Conservation (phyloP, 176 grass and related monocot species). For the Oryza meridionalis region DNA sequence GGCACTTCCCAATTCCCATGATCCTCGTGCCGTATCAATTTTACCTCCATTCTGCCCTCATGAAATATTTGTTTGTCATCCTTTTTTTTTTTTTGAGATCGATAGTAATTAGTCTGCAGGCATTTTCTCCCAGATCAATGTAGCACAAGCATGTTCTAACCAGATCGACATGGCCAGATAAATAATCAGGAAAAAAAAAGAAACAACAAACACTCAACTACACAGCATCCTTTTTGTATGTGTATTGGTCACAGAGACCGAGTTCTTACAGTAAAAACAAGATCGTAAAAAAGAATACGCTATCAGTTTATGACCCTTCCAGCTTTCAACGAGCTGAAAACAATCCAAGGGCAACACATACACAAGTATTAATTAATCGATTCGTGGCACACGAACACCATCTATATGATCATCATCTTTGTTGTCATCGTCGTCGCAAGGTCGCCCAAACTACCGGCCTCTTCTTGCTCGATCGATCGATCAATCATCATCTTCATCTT, state of each 20-base stretch:
- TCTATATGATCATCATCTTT: slow-evolving; percentile 20
- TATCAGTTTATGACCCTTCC: slow-evolving; percentile 12
- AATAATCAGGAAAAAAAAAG: neutral
- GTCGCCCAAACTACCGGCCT: neutral
- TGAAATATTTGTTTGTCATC: neutral
- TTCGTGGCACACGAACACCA: slow-evolving; percentile 4
- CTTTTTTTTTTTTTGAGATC: too few species aligned
- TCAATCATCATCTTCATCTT: neutral
- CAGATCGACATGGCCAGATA: neutral
- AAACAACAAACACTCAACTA: neutral
- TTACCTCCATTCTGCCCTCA: neutral
- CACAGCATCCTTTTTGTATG: neutral
- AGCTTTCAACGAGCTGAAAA: slow-evolving; percentile 11
- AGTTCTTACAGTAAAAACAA: neutral
- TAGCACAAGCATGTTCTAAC: neutral
- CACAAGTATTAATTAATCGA: slow-evolving; percentile 25
- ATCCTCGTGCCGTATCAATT: neutral
- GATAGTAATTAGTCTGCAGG: neutral
- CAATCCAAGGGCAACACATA: slow-evolving; percentile 34
- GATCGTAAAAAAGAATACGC: neutral
- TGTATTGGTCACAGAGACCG: neutral
- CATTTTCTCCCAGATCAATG: neutral
- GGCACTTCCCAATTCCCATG: neutral
- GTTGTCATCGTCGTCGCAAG: neutral
- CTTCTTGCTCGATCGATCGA: neutral